Evolutionary conservation across 371 early-diverging fungal genomes (phyloP).

Genomic region (Mortierella sp.): DNA sequence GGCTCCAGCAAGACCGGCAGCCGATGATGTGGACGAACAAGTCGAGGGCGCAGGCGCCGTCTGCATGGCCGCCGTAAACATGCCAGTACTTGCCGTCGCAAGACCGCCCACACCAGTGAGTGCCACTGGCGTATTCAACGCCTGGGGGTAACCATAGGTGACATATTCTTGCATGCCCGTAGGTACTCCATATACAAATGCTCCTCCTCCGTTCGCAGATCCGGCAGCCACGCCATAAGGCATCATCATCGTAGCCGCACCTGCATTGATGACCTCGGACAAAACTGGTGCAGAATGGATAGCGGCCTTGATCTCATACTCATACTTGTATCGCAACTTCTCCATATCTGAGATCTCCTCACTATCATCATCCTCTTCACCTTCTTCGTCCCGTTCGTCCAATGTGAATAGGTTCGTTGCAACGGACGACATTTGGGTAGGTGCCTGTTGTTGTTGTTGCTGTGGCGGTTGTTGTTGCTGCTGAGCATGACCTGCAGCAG

Average conservation of each 20-base stretch:
- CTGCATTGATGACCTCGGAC: constrained; percentile 25
- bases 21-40: constrained; percentile 17
- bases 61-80: constrained; percentile 26
- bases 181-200: constrained; percentile 30
- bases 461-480: constrained; percentile 24
- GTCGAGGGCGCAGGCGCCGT: neutral
- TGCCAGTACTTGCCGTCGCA: constrained; percentile 3
- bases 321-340: constrained; percentile 48
- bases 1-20: neutral
- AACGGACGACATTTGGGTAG: constrained; percentile 23
- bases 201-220: neutral
- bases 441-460: constrained; percentile 1
- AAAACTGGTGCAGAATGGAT: constrained; percentile 45
- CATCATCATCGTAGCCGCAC: constrained; percentile 19
- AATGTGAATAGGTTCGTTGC: constrained; percentile 36
- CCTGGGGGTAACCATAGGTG: constrained; percentile 31
- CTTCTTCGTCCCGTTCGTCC: constrained; percentile 28
- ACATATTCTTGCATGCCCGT: constrained; percentile 27
- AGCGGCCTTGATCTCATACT: constrained; percentile 50
- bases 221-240: constrained; percentile 20
- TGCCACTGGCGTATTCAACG: constrained; percentile 21
- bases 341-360: constrained; percentile 51
- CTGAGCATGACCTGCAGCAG: neutral
- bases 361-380: constrained; percentile 35
- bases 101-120: neutral